Evolutionary conservation across 2,329 filamentous ascomycete species (phyloP).

Genomic region (Aphanocladium album): DNA sequence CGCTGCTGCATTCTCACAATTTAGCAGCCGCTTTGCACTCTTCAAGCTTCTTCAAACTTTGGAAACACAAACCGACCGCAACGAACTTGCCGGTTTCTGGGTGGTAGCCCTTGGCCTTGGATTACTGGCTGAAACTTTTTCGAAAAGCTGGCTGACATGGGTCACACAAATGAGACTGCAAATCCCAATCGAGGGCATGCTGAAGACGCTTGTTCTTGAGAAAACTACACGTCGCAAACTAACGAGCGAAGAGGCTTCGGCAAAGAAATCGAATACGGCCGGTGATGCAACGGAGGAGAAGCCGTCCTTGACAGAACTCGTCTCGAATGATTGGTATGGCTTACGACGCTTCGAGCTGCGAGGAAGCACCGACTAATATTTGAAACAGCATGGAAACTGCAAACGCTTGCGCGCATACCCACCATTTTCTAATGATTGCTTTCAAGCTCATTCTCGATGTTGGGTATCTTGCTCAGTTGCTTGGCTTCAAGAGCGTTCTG

Average conservation of each 20-base stretch:
- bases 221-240: slow-evolving; percentile 5
- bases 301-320: neutral
- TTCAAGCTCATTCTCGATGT: neutral
- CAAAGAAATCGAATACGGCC: neutral
- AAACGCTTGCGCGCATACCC: slow-evolving; percentile 1
- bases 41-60: slow-evolving; percentile 2
- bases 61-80: neutral
- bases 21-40: slow-evolving; percentile 6
- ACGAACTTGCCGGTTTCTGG: neutral
- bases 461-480: neutral
- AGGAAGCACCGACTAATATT: neutral
- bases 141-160: slow-evolving; percentile 4
- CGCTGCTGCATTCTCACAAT: slow-evolving; percentile 1
- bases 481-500: neutral
- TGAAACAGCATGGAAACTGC: neutral
- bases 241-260: neutral
- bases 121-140: slow-evolving; percentile 2
- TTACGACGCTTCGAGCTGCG: neutral
- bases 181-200: slow-evolving; percentile 3
- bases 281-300: too few species aligned
- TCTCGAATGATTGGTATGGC: slow-evolving; percentile 5
- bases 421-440: neutral
- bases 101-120: neutral
- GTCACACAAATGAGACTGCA: slow-evolving; percentile 5
- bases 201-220: slow-evolving; percentile 11